Percentiles rank a stretch among this genome's conserved stretches.
These are phyloP conservation scores for Hypericum androsaemum DNA, from an alignment of 345 rosid species.

Conservation along the genomic window DNA sequence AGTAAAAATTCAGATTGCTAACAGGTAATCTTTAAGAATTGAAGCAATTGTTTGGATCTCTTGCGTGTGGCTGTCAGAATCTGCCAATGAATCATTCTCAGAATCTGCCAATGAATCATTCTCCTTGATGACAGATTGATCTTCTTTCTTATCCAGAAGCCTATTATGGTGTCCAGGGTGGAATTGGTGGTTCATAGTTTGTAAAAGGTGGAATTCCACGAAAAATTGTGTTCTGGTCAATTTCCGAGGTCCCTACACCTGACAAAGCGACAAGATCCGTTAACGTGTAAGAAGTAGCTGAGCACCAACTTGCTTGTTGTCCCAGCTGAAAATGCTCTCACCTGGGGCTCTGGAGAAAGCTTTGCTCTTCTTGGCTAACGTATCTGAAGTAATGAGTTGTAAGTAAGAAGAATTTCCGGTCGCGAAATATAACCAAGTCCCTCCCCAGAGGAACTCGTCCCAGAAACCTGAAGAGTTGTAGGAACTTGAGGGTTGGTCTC, in stretches of 20 bases:
- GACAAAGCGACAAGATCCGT: slow-evolving; percentile 14
- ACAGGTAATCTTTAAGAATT: too few species aligned
- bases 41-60: too few species aligned
- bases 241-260: background rate
- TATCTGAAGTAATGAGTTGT: background rate
- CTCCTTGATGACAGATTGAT: too few species aligned
- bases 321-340: background rate
- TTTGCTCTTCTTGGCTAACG: background rate
- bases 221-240: slow-evolving; percentile 20
- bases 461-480: slow-evolving; percentile 2
- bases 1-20: too few species aligned
- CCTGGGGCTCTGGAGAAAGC: background rate
- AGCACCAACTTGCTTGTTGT: slow-evolving; percentile 6
- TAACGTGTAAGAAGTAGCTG: background rate
- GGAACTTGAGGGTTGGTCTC: background rate
- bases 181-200: too few species aligned
- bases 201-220: slow-evolving; percentile 6
- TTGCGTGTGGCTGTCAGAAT: too few species aligned
- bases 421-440: slow-evolving; percentile 5
- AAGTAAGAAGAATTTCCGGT: slow-evolving; percentile 2
- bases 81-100: too few species aligned
- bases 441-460: slow-evolving; percentile 6
- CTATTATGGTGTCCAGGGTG: too few species aligned
- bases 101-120: too few species aligned
- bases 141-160: too few species aligned